Evolutionary conservation across 805 yeast genomes (phyloP).

Genomic region (Monosporozyma siamensis): DNA sequence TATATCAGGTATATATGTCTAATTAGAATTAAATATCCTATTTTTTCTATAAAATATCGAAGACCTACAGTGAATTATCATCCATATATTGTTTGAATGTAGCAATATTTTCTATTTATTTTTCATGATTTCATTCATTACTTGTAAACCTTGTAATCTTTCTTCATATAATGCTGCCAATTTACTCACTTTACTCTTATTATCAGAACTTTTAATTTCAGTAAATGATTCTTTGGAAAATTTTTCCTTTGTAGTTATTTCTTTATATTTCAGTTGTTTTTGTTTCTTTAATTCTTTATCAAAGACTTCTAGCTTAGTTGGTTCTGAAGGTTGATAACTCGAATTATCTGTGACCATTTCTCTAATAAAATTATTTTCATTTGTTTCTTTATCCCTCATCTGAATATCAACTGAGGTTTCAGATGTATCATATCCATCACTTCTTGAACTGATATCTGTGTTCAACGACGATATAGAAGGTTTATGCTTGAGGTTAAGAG

Average conservation of each 20-base stretch:
- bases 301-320: constrained; percentile 20
- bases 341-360: constrained; percentile 11
- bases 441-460: background rate
- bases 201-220: constrained; percentile 38
- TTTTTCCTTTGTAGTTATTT: constrained; percentile 6
- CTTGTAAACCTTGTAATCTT: constrained; percentile 34
- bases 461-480: background rate
- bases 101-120: too few species aligned
- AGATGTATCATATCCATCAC: background rate
- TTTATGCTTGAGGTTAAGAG: background rate
- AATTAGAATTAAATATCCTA: too few species aligned
- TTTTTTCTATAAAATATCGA: too few species aligned
- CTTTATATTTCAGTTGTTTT: constrained; percentile 6
- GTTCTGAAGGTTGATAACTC: background rate
- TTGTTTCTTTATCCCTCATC: background rate
- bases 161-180: constrained; percentile 59
- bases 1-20: too few species aligned
- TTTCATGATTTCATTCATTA: constrained; percentile 27
- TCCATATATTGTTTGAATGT: too few species aligned
- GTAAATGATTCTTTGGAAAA: constrained; percentile 31
- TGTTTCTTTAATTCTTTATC: constrained; percentile 20
- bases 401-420: background rate
- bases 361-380: constrained; percentile 6
- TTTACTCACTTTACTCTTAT: constrained; percentile 53
- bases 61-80: too few species aligned